These are phyloP conservation scores for Boletellus ananas DNA, from an alignment of 768 basidiomycete genomes.

Conservation along the genomic window DNA sequence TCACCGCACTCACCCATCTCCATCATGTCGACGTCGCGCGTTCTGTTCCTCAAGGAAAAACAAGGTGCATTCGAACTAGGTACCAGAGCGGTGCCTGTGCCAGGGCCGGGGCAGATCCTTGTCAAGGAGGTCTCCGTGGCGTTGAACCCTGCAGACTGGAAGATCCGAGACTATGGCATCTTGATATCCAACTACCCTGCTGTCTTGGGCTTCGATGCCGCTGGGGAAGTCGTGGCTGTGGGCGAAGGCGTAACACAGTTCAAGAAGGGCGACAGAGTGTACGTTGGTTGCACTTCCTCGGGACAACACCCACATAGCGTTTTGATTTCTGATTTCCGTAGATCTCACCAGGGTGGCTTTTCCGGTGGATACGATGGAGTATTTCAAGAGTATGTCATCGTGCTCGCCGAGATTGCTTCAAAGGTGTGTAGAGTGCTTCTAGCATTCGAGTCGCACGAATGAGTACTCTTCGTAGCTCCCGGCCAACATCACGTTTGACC, in stretches of 20 bases:
- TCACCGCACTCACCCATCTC: neutral
- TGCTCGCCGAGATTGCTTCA: constrained; percentile 19
- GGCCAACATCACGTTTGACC: constrained; percentile 32
- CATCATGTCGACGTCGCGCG: constrained; percentile 16
- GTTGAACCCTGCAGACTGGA: constrained; percentile 45
- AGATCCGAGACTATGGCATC: constrained; percentile 11
- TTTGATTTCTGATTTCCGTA: neutral
- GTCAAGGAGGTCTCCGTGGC: constrained; percentile 39
- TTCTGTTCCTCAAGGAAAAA: constrained; percentile 18
- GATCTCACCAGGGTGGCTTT: constrained; percentile 18
- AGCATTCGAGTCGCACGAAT: neutral
- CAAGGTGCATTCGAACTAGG: constrained; percentile 12
- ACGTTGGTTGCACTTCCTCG: neutral
- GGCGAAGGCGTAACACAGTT: constrained; percentile 38
- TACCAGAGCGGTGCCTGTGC: constrained; percentile 15
- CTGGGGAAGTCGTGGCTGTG: constrained; percentile 39
- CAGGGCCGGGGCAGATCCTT: constrained; percentile 42
- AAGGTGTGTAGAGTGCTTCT: constrained; percentile 6
- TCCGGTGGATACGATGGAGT: constrained; percentile 2
- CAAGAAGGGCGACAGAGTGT: constrained; percentile 32
- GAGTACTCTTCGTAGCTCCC: constrained; percentile 31
- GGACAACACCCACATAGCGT: no score
- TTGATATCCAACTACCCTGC: constrained; percentile 28
- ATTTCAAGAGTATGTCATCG: constrained; percentile 29
- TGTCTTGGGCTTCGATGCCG: constrained; percentile 35